phyloP scores from a whole-genome alignment of 176 grass and related monocot genomes.

The Oryza rufipogon region DNA sequence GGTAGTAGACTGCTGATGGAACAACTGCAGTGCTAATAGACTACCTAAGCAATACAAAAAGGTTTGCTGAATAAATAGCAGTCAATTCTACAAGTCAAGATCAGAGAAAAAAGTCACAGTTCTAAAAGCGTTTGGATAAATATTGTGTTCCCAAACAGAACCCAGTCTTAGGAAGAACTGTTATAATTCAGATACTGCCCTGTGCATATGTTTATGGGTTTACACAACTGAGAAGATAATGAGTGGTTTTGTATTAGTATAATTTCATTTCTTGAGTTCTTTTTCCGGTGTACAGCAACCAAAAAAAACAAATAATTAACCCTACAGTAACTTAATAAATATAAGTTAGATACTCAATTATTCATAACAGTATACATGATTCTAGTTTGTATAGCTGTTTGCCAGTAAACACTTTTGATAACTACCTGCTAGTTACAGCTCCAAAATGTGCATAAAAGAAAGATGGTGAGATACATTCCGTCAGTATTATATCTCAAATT shows the following conservation, averaged over 20 bases:
- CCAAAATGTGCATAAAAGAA: slow-evolving; percentile 1
- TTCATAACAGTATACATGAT: not conserved
- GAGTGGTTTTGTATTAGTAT: not conserved
- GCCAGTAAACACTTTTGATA: not conserved
- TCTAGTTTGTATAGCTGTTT: not conserved
- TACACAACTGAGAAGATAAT: not conserved
- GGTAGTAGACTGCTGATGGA: not conserved
- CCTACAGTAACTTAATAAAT: not conserved
- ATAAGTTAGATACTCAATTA: slow-evolving; percentile 4
- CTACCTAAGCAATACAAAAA: not conserved
- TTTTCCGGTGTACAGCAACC: not conserved
- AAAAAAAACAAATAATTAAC: not conserved
- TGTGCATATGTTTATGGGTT: not conserved
- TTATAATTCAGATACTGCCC: not conserved
- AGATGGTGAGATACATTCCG: not conserved
- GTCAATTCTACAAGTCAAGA: not conserved
- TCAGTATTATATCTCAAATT: not conserved
- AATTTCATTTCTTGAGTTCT: not conserved
- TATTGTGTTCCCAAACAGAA: not conserved
- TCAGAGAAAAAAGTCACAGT: not conserved
- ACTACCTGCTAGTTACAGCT: not conserved
- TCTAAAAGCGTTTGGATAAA: not conserved
- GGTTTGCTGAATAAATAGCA: not conserved
- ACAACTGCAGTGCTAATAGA: not conserved
- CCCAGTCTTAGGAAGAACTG: not conserved